Percentiles rank a stretch among this genome's conserved stretches.
phyloP scores from a whole-genome alignment of 805 yeast species.

The Grigorovia transvaalensis region DNA sequence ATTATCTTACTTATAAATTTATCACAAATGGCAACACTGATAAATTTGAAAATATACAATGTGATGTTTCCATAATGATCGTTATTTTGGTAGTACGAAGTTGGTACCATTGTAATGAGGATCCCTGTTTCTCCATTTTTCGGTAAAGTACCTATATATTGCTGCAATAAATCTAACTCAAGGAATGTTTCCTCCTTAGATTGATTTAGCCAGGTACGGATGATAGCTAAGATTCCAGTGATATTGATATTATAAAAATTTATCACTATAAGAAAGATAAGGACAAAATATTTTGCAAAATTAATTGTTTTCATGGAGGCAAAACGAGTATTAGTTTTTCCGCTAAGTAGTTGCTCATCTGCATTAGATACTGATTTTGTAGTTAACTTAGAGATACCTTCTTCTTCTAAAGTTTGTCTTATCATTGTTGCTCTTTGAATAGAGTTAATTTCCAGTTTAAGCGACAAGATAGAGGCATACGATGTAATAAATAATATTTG shows the following conservation, averaged over 20 bases:
- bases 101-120: constrained; percentile 44
- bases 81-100: constrained; percentile 46
- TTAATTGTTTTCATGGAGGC: constrained; percentile 27
- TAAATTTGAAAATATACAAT: constrained; percentile 37
- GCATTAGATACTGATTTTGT: not conserved
- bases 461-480: constrained; percentile 69
- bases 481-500: constrained; percentile 66
- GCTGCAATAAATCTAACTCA: constrained; percentile 27
- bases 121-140: not conserved
- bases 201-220: constrained; percentile 1
- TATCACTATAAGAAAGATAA: constrained; percentile 48
- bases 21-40: constrained; percentile 68
- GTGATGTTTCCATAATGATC: constrained; percentile 5
- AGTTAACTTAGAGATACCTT: constrained; percentile 53
- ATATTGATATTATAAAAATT: constrained; percentile 64
- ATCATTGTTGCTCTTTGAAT: constrained; percentile 74
- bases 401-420: constrained; percentile 79
- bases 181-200: constrained; percentile 20
- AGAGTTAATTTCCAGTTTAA: constrained; percentile 79
- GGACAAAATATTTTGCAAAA: constrained; percentile 47
- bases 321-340: constrained; percentile 2
- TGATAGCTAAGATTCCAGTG: constrained; percentile 38
- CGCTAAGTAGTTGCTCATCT: constrained; percentile 45
- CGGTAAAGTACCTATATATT: not conserved
- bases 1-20: constrained; percentile 69